Percentiles rank a stretch among this genome's conserved stretches.
Conservation (phyloP, 331 rosid species). For the Malus hybrid region DNA sequence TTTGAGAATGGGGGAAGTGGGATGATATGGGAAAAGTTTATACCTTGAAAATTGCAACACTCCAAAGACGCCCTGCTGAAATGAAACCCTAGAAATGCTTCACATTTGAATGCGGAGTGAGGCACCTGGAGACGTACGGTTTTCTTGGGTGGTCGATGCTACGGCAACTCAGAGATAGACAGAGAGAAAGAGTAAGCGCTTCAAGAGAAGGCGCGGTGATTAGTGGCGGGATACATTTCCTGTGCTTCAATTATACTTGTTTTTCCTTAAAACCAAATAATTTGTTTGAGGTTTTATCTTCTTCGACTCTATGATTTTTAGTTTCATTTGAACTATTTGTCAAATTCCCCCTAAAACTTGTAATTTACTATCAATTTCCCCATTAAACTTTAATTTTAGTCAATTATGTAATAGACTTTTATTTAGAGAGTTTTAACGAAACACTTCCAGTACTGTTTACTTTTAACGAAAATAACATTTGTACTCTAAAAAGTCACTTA, state of each 20-base stretch:
- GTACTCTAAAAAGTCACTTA: too few relatives aligned
- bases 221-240: conserved; percentile 24
- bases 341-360: too few relatives aligned
- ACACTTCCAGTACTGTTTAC: too few relatives aligned
- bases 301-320: too few relatives aligned
- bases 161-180: neutral
- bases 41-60: neutral
- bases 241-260: neutral
- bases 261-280: too few relatives aligned
- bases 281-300: conserved; percentile 24
- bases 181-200: conserved; percentile 7
- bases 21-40: neutral
- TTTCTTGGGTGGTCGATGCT: neutral
- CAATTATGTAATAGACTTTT: too few relatives aligned
- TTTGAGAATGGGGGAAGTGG: neutral
- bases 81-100: conserved; percentile 19
- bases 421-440: too few relatives aligned
- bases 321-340: too few relatives aligned
- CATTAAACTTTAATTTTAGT: too few relatives aligned
- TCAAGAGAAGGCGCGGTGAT: conserved; percentile 9
- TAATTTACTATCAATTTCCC: too few relatives aligned
- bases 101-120: neutral
- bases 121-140: neutral
- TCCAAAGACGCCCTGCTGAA: neutral
- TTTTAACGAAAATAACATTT: too few relatives aligned